Evolutionary conservation across 2,329 filamentous ascomycete genomes (phyloP), one percentile per base, ranked within the genome.

Genomic region (Myriosclerotinia duriaeana): DNA sequence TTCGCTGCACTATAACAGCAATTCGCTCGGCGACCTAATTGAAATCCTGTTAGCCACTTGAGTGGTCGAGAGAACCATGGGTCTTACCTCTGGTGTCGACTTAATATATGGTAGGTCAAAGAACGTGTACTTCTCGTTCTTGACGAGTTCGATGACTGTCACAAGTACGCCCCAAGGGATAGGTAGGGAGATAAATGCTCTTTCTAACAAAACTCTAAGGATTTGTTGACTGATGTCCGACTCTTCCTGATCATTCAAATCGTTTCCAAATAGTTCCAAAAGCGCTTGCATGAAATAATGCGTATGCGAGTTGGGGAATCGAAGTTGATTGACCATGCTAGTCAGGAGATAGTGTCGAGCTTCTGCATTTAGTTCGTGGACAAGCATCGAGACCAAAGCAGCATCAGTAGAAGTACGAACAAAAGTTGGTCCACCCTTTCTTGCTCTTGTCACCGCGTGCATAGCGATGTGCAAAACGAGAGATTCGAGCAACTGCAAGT

Each of bases 91-190:
- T 71, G 93, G 93, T 72, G 89, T 87, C 71, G 89, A 86, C 81
- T 97, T 96, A 79, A 98, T 91, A 74, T 96, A 97, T 36, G 92
- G 91, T 71, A 97, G 83, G 61, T 95, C 91, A 82, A 96, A 98
- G 82, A 99, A 96, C 75, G 88, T 88, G 78, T 94, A 96, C 76
- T 88, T 91, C 64, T 91, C 89, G 77, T 96, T 97, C 82, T 96
- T 96, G 72, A 96, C 83, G 66, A 99, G 84, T 80, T 98, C 95
- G 70, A 95, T 81, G 69, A 96, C 85, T 46, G 93, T 94, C 69
- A 93, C 89, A 76, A 97, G 89, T 53, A 99, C 81, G 15, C 96
- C 96, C 94, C 94, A 98, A 22, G 96, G 94, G 77, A 98, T 94
- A 63, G 94, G 94, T 80, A 93, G 92, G 77, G 92, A 92, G 30